Evolutionary conservation across 345 rosid genomes (phyloP).

Genomic region (Ricinus communis): DNA sequence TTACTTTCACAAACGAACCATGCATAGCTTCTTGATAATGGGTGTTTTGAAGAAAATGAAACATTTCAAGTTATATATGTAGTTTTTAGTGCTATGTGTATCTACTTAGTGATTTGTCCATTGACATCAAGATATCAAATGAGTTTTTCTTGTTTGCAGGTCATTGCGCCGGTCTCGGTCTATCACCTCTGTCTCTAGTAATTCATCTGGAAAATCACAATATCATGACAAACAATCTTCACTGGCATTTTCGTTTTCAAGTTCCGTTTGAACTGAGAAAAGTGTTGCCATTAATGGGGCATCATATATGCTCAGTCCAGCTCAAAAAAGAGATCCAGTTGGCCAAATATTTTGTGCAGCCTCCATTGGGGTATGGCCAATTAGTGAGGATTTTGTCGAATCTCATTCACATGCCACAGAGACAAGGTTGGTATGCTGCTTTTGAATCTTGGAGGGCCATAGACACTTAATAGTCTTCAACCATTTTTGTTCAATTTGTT

Average conservation of each 20-base stretch:
- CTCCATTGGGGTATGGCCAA: constrained; percentile 32
- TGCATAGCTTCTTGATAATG: background rate
- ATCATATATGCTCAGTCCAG: constrained; percentile 9
- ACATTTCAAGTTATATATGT: background rate
- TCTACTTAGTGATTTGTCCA: background rate
- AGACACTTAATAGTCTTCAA: constrained; percentile 76
- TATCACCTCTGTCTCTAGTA: constrained; percentile 18
- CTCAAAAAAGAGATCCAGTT: constrained; percentile 36
- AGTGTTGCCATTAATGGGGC: constrained; percentile 14
- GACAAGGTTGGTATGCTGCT: constrained; percentile 82
- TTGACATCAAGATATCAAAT: background rate
- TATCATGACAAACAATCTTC: constrained; percentile 14
- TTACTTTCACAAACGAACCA: background rate
- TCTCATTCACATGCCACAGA: constrained; percentile 34
- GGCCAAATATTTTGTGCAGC: constrained; percentile 40
- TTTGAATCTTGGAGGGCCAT: constrained; percentile 87
- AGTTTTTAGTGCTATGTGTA: background rate
- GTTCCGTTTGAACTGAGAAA: constrained; percentile 8
- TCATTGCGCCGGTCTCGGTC: constrained; percentile 20
- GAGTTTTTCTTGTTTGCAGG: constrained; percentile 19
- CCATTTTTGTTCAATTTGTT: constrained; percentile 85
- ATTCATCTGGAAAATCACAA: constrained; percentile 19
- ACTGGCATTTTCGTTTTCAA: constrained; percentile 23
- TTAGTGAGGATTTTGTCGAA: constrained; percentile 29
- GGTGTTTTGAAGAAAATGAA: background rate